phyloP scores from a whole-genome alignment of 352 stramenopile genomes.

The Pythium guiyangense region DNA sequence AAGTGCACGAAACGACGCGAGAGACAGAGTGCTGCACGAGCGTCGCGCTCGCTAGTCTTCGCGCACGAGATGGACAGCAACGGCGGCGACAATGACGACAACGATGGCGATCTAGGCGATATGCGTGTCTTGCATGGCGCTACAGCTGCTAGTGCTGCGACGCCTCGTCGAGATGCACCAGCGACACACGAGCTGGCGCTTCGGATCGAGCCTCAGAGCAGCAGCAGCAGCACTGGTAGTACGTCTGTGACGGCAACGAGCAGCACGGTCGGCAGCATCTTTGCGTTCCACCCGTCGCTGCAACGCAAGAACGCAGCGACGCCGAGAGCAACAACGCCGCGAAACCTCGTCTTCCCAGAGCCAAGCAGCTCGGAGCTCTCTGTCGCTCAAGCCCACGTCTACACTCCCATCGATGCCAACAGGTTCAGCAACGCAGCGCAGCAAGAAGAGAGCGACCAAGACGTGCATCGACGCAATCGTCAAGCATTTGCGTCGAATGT shows the following conservation, averaged over 20 bases:
- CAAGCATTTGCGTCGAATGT: background rate
- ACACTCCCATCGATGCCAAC: background rate
- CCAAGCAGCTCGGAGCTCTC: conserved; percentile 11
- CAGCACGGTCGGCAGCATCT: conserved; percentile 17
- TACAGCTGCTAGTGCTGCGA: background rate
- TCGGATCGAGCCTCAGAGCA: background rate
- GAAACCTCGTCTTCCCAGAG: conserved; percentile 35
- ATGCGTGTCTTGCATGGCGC: background rate
- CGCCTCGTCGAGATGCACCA: background rate
- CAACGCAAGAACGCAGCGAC: conserved; percentile 20
- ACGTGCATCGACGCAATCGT: conserved; percentile 5
- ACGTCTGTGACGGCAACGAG: background rate
- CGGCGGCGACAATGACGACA: background rate
- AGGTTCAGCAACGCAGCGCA: background rate
- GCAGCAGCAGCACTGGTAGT: background rate
- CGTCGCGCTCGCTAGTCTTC: too few relatives aligned
- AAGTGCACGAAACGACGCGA: too few relatives aligned
- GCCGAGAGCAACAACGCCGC: conserved; percentile 20
- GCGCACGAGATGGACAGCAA: background rate
- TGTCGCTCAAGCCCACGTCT: background rate
- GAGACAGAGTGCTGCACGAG: too few relatives aligned
- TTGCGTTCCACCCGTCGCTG: conserved; percentile 29
- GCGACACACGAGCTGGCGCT: background rate
- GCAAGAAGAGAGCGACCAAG: background rate
- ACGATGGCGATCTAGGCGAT: background rate